A percentile compares a stretch with the other conserved stretches of the same genome.
Conservation (phyloP, 2,329 filamentous ascomycete species). For the Ceratocystis albifundus region DNA sequence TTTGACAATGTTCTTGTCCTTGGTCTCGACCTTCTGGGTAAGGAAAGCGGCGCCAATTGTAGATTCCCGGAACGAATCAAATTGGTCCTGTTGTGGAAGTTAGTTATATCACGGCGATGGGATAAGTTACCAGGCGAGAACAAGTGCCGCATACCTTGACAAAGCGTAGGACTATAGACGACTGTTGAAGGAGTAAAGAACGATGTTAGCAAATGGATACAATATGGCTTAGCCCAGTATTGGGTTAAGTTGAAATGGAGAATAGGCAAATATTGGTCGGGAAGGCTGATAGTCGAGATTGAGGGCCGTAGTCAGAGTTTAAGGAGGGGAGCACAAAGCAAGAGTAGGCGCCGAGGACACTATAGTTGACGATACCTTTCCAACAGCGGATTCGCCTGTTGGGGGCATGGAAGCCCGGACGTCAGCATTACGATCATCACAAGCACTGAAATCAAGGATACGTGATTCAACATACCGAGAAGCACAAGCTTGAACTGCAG, state of each 20-base stretch:
- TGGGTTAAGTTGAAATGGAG: neutral
- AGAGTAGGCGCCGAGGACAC: slow-evolving; percentile 4
- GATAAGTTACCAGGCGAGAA: neutral
- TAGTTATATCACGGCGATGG: neutral
- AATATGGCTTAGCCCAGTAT: neutral
- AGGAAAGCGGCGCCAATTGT: slow-evolving; percentile 98
- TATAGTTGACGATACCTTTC: slow-evolving; percentile 57
- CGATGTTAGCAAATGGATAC: slow-evolving; percentile 24
- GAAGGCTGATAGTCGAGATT: neutral
- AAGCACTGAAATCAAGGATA: slow-evolving; percentile 37
- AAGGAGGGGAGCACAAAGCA: neutral
- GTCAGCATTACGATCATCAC: slow-evolving; percentile 71
- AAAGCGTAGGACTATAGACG: slow-evolving; percentile 93
- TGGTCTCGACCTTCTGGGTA: slow-evolving; percentile 95
- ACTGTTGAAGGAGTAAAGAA: slow-evolving; percentile 42
- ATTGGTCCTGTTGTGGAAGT: slow-evolving; percentile 64
- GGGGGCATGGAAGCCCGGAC: no score
- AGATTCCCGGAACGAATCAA: slow-evolving; percentile 92
- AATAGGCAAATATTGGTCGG: neutral
- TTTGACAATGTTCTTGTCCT: slow-evolving; percentile 97
- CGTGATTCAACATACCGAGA: slow-evolving; percentile 54
- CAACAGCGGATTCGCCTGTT: slow-evolving; percentile 83
- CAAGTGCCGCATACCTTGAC: slow-evolving; percentile 62
- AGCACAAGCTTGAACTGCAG: slow-evolving; percentile 98
- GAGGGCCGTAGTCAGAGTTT: neutral